These are phyloP conservation scores for Colletotrichum simmondsii DNA, from an alignment of 2,329 filamentous ascomycete genomes.

Conservation along the genomic window DNA sequence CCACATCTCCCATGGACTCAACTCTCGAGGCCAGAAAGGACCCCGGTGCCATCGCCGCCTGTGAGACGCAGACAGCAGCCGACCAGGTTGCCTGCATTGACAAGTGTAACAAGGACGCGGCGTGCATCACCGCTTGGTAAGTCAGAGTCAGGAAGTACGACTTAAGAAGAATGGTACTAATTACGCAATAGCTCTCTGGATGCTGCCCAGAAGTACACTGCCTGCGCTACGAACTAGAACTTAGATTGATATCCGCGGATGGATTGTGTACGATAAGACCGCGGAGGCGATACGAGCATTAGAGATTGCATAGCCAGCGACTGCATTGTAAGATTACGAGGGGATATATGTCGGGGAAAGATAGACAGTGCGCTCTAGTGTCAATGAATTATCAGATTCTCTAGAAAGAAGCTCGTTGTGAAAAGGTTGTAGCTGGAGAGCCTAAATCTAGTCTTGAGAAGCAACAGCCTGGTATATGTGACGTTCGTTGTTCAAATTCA, in stretches of 20 bases:
- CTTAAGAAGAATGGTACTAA: no score
- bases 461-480: no score
- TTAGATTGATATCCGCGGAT: background rate
- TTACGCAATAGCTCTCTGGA: background rate
- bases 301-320: background rate
- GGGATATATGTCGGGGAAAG: no score
- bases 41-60: background rate
- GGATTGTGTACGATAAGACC: no score
- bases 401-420: no score
- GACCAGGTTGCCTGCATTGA: background rate
- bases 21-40: background rate
- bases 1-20: background rate
- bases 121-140: background rate
- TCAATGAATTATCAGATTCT: no score
- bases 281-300: no score
- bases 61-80: background rate
- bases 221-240: background rate
- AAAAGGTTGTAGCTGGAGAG: no score
- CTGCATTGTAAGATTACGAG: background rate
- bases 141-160: no score
- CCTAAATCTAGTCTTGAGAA: no score
- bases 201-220: background rate
- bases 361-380: no score
- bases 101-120: background rate
- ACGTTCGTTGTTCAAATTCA: no score